Percentiles rank a stretch among this genome's conserved stretches.
Conservation (phyloP, 1,284 basidiomycete genomes). For the Marasmius oreades region DNA sequence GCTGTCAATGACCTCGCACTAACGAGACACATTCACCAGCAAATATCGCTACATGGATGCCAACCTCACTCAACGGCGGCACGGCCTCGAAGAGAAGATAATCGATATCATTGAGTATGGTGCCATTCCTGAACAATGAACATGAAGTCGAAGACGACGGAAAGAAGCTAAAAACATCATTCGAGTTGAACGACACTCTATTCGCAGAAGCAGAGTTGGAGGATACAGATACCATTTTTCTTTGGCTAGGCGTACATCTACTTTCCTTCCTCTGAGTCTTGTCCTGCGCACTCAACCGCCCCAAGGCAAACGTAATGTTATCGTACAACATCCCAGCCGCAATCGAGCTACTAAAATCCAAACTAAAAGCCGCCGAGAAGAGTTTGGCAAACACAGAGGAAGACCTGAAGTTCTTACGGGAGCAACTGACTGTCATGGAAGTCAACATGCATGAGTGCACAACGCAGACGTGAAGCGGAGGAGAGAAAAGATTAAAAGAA, state of each 20-base stretch:
- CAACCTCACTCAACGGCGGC: conserved; percentile 77
- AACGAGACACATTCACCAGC: conserved; percentile 43
- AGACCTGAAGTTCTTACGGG: conserved; percentile 91
- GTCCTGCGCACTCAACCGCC: neutral
- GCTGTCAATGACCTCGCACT: conserved; percentile 15
- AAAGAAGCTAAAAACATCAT: conserved; percentile 86
- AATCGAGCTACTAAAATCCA: conserved; percentile 70
- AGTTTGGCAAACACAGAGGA: conserved; percentile 73
- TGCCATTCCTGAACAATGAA: conserved; percentile 74
- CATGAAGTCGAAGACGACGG: conserved; percentile 49
- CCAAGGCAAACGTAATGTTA: conserved; percentile 95
- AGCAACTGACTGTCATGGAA: conserved; percentile 97
- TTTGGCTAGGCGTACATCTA: conserved; percentile 90
- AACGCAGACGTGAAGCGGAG: conserved; percentile 93
- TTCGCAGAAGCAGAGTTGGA: conserved; percentile 89
- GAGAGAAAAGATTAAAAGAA: conserved; percentile 52
- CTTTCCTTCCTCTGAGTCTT: neutral
- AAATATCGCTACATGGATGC: conserved; percentile 99
- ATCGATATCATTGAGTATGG: conserved; percentile 94
- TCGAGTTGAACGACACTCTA: conserved; percentile 95
- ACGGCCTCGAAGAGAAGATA: conserved; percentile 88
- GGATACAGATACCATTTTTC: conserved; percentile 84
- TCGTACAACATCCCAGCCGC: conserved; percentile 89
- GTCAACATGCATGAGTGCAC: conserved; percentile 95
- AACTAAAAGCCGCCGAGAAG: conserved; percentile 74